Conservation (phyloP, 306 rosid genomes). For the Argentina anserina region DNA sequence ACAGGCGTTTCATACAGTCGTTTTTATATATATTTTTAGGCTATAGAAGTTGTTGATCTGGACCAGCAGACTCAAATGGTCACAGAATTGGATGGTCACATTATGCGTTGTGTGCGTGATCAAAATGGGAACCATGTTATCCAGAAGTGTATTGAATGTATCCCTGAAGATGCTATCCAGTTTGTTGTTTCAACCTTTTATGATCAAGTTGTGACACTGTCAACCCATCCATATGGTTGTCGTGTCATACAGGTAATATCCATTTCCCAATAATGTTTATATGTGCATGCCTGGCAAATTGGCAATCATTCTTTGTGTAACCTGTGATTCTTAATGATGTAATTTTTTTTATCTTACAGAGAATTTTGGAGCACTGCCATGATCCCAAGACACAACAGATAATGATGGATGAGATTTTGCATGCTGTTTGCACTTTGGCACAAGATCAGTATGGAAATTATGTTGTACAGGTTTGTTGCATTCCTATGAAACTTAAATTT, state of each 20-base stretch:
- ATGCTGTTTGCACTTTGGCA: constrained; percentile 79
- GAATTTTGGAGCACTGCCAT: constrained; percentile 90
- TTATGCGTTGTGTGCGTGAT: constrained; percentile 97
- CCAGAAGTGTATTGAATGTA: constrained; percentile 95
- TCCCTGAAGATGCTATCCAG: constrained; percentile 78
- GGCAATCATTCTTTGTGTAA: neutral
- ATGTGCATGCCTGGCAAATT: neutral
- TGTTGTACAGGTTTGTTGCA: constrained; percentile 76
- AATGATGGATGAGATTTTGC: constrained; percentile 90
- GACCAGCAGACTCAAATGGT: constrained; percentile 92
- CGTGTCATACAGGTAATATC: constrained; percentile 78
- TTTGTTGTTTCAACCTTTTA: constrained; percentile 82
- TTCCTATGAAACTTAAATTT: neutral
- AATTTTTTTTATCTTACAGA: constrained; percentile 38
- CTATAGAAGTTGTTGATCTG: constrained; percentile 86
- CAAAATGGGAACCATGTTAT: constrained; percentile 98
- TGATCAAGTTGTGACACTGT: constrained; percentile 85
- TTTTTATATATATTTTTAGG: constrained; percentile 47
- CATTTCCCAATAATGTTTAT: neutral
- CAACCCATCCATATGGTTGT: constrained; percentile 98
- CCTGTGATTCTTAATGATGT: neutral
- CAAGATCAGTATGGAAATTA: constrained; percentile 98
- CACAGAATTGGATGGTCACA: constrained; percentile 73
- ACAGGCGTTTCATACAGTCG: neutral
- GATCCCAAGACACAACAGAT: constrained; percentile 61